These are phyloP conservation scores for Tricladium varicosporioides DNA, from an alignment of 2,329 filamentous ascomycete genomes.

Conservation along the genomic window DNA sequence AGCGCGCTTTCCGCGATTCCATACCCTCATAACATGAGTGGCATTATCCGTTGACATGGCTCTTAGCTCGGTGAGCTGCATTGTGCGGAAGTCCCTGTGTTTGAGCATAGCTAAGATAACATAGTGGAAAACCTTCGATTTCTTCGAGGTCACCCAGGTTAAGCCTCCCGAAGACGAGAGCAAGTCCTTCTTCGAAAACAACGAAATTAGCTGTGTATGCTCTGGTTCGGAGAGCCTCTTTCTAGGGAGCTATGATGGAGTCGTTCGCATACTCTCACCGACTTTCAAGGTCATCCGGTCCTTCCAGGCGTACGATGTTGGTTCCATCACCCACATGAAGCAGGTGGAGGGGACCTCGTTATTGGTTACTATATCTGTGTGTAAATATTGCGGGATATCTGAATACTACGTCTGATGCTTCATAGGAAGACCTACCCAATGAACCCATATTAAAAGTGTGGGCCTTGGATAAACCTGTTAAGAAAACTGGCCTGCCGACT, in stretches of 20 bases:
- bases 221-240: conserved; percentile 89
- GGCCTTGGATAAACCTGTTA: conserved; percentile 90
- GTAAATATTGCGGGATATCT: conserved; percentile 19
- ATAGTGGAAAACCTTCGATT: conserved; percentile 98
- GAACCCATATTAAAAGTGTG: conserved; percentile 96
- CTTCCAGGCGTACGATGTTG: conserved; percentile 81
- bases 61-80: conserved; percentile 17
- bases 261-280: conserved; percentile 82
- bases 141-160: conserved; percentile 93
- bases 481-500: conserved; percentile 85
- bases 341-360: conserved; percentile 86
- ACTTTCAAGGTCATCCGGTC: conserved; percentile 82
- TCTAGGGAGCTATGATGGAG: conserved; percentile 79
- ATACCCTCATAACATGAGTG: conserved; percentile 2
- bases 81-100: neutral
- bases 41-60: conserved; percentile 13
- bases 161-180: conserved; percentile 75
- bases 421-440: conserved; percentile 77
- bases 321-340: conserved; percentile 84
- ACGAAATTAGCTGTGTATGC: conserved; percentile 78
- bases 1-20: neutral
- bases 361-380: conserved; percentile 74
- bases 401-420: conserved; percentile 28
- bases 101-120: conserved; percentile 5
- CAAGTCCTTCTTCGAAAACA: conserved; percentile 75